Evolutionary conservation across 1,284 basidiomycete genomes (phyloP).

Genomic region (Inonotus obliquus): DNA sequence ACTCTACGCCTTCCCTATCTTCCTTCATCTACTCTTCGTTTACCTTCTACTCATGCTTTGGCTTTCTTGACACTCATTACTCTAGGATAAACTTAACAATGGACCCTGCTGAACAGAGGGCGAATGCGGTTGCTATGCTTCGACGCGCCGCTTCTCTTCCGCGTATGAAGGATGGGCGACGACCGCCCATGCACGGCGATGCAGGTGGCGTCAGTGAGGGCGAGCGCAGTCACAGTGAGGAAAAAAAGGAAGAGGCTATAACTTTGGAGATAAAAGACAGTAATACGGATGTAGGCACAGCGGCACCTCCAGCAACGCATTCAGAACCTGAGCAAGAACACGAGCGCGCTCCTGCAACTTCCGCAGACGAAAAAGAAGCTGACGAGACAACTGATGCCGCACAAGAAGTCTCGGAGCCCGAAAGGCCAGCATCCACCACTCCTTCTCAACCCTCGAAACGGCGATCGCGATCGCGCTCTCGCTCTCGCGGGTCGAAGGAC

Average conservation of each 20-base stretch:
- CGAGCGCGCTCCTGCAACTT: constrained; percentile 25
- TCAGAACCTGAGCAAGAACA: constrained; percentile 4
- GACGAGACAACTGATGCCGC: constrained; percentile 20
- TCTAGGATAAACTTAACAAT: constrained; percentile 22
- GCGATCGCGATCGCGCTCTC: constrained; percentile 69
- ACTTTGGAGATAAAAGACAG: constrained; percentile 22
- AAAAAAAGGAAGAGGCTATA: constrained; percentile 25
- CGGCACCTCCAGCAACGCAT: constrained; percentile 9
- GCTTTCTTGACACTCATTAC: not conserved
- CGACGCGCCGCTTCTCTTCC: constrained; percentile 87
- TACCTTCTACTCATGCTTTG: not conserved
- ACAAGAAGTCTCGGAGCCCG: constrained; percentile 24
- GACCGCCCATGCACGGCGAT: constrained; percentile 78
- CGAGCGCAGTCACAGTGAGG: constrained; percentile 46
- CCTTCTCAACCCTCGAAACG: constrained; percentile 43
- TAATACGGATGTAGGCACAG: constrained; percentile 20
- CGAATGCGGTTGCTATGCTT: constrained; percentile 82
- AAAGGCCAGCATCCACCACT: constrained; percentile 24
- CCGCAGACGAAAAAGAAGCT: constrained; percentile 16
- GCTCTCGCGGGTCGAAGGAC: constrained; percentile 71
- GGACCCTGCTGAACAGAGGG: constrained; percentile 62
- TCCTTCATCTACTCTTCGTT: not conserved
- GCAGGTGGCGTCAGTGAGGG: constrained; percentile 64
- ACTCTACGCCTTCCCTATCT: not conserved
- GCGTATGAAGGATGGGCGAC: constrained; percentile 79